Conservation (phyloP, 192 early-diverging fungal genomes). For the Coemansia sp. region DNA sequence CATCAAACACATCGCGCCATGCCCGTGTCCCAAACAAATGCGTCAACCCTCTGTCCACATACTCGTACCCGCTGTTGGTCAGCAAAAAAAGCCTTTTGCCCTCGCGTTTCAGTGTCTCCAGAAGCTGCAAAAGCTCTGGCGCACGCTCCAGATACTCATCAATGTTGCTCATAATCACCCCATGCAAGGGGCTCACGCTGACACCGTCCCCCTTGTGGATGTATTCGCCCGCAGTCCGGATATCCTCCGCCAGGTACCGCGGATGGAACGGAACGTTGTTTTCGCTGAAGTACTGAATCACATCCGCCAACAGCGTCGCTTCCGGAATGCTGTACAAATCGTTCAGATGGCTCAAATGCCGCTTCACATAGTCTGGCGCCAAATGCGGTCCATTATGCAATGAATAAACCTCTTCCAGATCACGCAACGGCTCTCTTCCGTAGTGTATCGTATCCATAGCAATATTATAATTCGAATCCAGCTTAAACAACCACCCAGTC, state of each 20-base stretch:
- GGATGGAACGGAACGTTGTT: constrained; percentile 62
- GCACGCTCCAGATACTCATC: constrained; percentile 53
- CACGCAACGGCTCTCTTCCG: constrained; percentile 59
- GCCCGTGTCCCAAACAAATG: constrained; percentile 53
- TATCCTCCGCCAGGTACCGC: constrained; percentile 64
- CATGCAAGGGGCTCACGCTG: constrained; percentile 56
- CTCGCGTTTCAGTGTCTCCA: constrained; percentile 48
- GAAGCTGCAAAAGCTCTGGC: constrained; percentile 55
- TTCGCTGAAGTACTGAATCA: constrained; percentile 64
- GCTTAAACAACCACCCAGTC: constrained; percentile 67
- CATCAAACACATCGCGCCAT: constrained; percentile 66
- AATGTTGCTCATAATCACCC: constrained; percentile 52
- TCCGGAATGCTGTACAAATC: constrained; percentile 64
- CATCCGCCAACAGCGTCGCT: constrained; percentile 61
- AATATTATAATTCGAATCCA: constrained; percentile 65
- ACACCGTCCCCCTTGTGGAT: constrained; percentile 57
- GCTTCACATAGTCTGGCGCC: constrained; percentile 58
- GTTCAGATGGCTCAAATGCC: constrained; percentile 63
- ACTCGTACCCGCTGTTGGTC: constrained; percentile 63
- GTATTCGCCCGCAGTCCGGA: constrained; percentile 55
- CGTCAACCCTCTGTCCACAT: constrained; percentile 54
- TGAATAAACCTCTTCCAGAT: constrained; percentile 58
- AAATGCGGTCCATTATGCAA: constrained; percentile 63
- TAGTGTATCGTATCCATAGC: constrained; percentile 59
- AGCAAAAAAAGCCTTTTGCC: constrained; percentile 63